Conservation (phyloP, 2,329 filamentous ascomycete species). For the Tolypocladium cylindrosporum region DNA sequence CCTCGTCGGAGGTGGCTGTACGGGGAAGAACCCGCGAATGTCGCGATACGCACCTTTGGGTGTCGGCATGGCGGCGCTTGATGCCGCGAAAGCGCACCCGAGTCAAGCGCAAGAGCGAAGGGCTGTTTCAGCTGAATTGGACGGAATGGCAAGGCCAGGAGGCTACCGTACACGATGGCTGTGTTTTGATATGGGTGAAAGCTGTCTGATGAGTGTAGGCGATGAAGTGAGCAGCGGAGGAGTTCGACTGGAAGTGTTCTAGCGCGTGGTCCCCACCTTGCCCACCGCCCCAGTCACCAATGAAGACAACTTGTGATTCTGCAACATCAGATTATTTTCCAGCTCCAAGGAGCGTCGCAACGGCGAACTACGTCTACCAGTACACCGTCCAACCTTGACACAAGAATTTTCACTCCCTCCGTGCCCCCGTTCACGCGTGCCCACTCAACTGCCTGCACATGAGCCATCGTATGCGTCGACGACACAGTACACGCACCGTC, state of each 20-base stretch:
- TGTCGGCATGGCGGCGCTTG: background rate
- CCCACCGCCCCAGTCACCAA: background rate
- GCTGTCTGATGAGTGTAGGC: background rate
- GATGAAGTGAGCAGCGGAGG: background rate
- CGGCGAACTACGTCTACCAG: too few relatives aligned
- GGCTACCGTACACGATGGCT: background rate
- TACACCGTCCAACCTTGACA: too few relatives aligned
- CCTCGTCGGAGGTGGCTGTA: background rate
- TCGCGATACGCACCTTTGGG: background rate
- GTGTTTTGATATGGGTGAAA: background rate
- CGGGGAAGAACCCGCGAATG: slow-evolving; percentile 1
- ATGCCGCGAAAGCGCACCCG: background rate
- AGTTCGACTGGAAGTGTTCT: background rate
- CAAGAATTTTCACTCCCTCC: too few relatives aligned
- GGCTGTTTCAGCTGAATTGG: background rate
- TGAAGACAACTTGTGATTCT: too few relatives aligned
- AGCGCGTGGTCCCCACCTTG: background rate
- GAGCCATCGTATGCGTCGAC: too few relatives aligned
- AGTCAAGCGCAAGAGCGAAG: background rate
- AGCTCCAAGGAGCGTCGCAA: too few relatives aligned
- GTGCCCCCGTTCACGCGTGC: too few relatives aligned
- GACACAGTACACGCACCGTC: too few relatives aligned
- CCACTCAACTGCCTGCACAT: too few relatives aligned
- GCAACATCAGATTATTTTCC: too few relatives aligned
- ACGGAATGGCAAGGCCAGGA: background rate